Conservation (phyloP, 139 green algal species). For the Diplosphaera chodatii region DNA sequence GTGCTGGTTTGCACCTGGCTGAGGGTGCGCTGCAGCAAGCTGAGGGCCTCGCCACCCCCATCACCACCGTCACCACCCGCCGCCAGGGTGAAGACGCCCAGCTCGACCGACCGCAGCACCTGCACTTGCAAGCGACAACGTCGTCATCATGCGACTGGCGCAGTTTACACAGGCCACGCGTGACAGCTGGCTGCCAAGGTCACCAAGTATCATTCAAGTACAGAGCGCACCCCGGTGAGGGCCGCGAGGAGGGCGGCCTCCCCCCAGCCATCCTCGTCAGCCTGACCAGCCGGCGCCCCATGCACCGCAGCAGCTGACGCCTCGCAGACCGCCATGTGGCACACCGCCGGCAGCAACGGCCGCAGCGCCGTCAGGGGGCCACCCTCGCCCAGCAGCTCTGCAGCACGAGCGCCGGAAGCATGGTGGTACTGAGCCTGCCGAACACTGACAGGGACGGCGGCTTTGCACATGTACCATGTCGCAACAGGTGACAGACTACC, state of each 20-base stretch:
- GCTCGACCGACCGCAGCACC: background rate
- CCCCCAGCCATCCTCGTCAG: background rate
- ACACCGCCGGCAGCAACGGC: slow-evolving; percentile 32
- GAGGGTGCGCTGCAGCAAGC: background rate
- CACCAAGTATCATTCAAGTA: slow-evolving; percentile 14
- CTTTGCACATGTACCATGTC: too few species aligned
- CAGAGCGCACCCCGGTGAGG: slow-evolving; percentile 9
- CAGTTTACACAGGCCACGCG: too few species aligned
- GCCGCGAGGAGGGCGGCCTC: background rate
- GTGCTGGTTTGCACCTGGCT: too few species aligned
- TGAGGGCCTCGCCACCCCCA: background rate
- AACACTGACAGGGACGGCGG: too few species aligned
- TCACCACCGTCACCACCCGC: too few species aligned
- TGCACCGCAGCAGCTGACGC: slow-evolving; percentile 5
- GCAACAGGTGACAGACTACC: too few species aligned
- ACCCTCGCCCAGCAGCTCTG: background rate
- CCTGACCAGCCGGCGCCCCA: background rate
- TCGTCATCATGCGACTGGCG: too few species aligned
- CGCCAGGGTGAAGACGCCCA: background rate
- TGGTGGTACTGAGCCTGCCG: too few species aligned
- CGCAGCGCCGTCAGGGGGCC: slow-evolving; percentile 9
- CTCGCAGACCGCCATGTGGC: slow-evolving; percentile 28
- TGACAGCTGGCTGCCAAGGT: background rate
- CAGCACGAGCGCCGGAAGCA: background rate
- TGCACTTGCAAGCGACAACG: background rate